These are phyloP conservation scores for Daldinia childiae DNA, from an alignment of 495 filamentous ascomycete species.

Conservation along the genomic window DNA sequence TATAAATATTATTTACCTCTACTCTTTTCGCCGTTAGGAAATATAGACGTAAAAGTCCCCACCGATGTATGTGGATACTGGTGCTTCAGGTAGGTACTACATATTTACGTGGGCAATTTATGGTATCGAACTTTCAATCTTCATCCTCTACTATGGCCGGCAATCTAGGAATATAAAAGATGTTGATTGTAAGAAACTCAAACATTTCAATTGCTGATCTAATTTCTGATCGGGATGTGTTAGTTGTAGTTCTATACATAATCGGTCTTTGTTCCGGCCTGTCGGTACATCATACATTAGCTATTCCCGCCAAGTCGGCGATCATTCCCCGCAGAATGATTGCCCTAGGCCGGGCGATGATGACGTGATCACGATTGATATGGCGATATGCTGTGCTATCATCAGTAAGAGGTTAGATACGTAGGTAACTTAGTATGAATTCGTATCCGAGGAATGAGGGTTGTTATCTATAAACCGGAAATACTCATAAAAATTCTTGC, in stretches of 20 bases:
- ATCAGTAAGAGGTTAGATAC: slow-evolving; percentile 4
- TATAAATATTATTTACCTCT: no score
- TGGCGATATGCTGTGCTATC: slow-evolving; percentile 24
- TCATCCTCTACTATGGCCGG: no score
- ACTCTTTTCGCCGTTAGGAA: no score
- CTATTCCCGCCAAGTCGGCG: slow-evolving; percentile 26
- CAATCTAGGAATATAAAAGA: no score
- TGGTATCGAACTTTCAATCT: no score
- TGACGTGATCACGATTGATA: slow-evolving; percentile 37
- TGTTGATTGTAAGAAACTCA: not conserved
- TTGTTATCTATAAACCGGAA: not conserved
- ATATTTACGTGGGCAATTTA: no score
- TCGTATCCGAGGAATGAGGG: not conserved
- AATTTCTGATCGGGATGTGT: not conserved
- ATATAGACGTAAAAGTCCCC: no score
- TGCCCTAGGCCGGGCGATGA: slow-evolving; percentile 1
- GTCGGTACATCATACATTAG: slow-evolving; percentile 1
- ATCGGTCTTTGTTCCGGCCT: slow-evolving; percentile 31
- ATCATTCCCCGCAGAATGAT: slow-evolving; percentile 35
- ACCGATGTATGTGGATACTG: no score
- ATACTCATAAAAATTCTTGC: not conserved
- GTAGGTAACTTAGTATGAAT: not conserved
- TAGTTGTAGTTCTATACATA: slow-evolving; percentile 3
- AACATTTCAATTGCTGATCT: not conserved
- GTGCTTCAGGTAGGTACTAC: no score